A percentile compares a stretch with the other conserved stretches of the same genome.
Conservation (phyloP, 139 green algal species). For the Chloropicon primus region DNA sequence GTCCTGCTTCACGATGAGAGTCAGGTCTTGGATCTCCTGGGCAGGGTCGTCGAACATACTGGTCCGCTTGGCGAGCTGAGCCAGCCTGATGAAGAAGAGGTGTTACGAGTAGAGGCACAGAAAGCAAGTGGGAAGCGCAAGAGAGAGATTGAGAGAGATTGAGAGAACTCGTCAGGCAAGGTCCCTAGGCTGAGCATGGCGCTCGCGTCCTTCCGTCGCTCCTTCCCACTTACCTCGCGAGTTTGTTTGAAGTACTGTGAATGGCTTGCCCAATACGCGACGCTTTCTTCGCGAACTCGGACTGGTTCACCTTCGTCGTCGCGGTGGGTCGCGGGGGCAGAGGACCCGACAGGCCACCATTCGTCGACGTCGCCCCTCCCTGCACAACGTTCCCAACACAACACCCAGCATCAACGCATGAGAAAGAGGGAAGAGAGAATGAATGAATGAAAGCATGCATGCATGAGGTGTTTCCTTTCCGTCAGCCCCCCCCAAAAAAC, state of each 20-base stretch:
- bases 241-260: constrained; percentile 79
- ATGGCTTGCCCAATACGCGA: constrained; percentile 79
- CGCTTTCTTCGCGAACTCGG: constrained; percentile 72
- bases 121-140: background rate
- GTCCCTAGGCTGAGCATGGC: too few species aligned
- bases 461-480: background rate
- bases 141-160: too few species aligned
- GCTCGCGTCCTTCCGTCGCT: too few species aligned
- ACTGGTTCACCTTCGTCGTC: constrained; percentile 19
- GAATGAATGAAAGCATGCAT: background rate
- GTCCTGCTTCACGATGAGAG: constrained; percentile 72
- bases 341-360: background rate
- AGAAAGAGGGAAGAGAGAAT: background rate
- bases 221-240: constrained; percentile 78
- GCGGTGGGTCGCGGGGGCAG: background rate
- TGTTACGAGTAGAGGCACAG: background rate
- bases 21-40: constrained; percentile 84
- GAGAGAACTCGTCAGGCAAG: too few species aligned
- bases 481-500: background rate
- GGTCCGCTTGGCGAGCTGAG: constrained; percentile 77
- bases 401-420: background rate
- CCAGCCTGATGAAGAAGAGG: background rate
- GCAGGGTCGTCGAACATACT: constrained; percentile 94
- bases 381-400: background rate
- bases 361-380: background rate